These are phyloP conservation scores for Penicillium sp. DNA, from an alignment of 2,329 filamentous ascomycete genomes.

Conservation along the genomic window DNA sequence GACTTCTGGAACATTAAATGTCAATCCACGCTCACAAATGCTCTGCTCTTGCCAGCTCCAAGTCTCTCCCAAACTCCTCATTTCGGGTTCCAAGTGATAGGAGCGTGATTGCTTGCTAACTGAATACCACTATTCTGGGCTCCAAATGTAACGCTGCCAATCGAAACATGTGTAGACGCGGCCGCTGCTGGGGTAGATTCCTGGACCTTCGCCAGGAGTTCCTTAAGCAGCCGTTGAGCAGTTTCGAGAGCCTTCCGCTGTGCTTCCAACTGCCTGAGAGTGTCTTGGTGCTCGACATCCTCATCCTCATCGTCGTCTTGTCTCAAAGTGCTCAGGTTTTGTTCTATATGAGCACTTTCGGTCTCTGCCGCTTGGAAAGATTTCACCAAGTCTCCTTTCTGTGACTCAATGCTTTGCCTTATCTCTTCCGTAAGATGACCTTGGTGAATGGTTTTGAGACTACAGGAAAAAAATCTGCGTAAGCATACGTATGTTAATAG, in stretches of 20 bases:
- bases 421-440: constrained; percentile 1
- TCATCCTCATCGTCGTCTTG: not conserved
- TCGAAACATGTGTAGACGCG: not conserved
- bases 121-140: not conserved
- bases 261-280: constrained; percentile 1
- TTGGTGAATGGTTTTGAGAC: constrained; percentile 4
- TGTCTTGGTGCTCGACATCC: not conserved
- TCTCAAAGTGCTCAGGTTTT: not conserved
- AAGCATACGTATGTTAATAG: not conserved
- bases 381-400: constrained; percentile 2
- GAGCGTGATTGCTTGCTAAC: not conserved
- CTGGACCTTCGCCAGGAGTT: constrained; percentile 4
- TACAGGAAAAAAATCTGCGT: not conserved
- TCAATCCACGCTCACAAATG: too few species aligned
- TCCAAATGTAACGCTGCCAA: not conserved
- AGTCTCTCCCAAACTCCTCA: not conserved
- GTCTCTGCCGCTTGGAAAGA: not conserved
- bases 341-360: not conserved
- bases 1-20: too few species aligned
- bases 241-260: not conserved
- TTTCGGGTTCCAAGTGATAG: not conserved
- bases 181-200: not conserved
- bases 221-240: constrained; percentile 6
- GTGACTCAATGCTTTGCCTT: not conserved
- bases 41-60: too few species aligned